Conservation (phyloP, 176 grass and related monocot genomes). For the Chrysopogon serrulatus region DNA sequence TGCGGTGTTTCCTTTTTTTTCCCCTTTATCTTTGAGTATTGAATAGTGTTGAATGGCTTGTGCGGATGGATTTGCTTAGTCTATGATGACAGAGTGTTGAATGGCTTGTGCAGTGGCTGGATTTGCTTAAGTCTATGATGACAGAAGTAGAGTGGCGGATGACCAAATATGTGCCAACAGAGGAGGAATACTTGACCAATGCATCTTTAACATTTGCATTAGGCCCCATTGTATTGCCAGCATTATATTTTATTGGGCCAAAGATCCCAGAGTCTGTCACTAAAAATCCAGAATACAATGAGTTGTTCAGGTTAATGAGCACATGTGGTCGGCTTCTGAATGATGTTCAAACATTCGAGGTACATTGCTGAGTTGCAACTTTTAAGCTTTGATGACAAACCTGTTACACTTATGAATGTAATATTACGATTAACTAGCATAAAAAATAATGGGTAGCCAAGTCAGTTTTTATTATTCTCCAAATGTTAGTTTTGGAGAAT, state of each 20-base stretch:
- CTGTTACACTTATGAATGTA: too few relatives aligned
- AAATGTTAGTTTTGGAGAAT: too few relatives aligned
- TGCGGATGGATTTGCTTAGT: slow-evolving; percentile 45
- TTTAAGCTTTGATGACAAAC: too few relatives aligned
- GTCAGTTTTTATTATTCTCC: too few relatives aligned
- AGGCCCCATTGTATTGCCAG: slow-evolving; percentile 53
- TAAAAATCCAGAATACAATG: slow-evolving; percentile 35
- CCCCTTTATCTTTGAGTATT: neutral
- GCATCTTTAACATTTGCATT: slow-evolving; percentile 43
- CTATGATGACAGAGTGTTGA: slow-evolving; percentile 71
- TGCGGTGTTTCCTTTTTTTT: too few relatives aligned
- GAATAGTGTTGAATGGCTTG: neutral
- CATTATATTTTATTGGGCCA: slow-evolving; percentile 54
- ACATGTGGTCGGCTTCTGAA: slow-evolving; percentile 56
- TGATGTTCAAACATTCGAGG: slow-evolving; percentile 46
- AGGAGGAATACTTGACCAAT: slow-evolving; percentile 57
- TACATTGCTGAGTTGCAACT: neutral
- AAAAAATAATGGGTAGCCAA: too few relatives aligned
- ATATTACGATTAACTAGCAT: too few relatives aligned
- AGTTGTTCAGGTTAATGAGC: slow-evolving; percentile 50
- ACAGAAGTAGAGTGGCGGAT: slow-evolving; percentile 38
- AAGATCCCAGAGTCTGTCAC: slow-evolving; percentile 29
- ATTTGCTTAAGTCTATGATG: too few relatives aligned
- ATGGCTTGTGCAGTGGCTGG: too few relatives aligned
- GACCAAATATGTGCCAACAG: slow-evolving; percentile 33